Conservation (phyloP, 768 basidiomycete genomes). For the Amanita subjunquillea region DNA sequence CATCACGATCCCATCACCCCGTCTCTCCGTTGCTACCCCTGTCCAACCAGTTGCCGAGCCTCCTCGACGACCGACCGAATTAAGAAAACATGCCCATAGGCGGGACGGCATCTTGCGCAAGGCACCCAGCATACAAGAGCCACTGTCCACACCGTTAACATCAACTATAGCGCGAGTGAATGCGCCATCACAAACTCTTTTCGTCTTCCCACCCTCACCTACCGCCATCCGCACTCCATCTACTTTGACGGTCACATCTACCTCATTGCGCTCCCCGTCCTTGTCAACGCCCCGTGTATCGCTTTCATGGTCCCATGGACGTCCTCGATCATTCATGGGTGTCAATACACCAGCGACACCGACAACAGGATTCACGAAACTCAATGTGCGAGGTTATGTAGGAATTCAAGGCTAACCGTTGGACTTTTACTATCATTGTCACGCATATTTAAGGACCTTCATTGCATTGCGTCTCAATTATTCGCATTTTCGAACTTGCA, state of each 20-base stretch:
- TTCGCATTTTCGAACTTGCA: constrained; percentile 11
- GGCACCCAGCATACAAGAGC: constrained; percentile 17
- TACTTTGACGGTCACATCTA: constrained; percentile 74
- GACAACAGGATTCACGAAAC: constrained; percentile 74
- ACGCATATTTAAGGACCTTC: background rate
- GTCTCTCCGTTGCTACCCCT: constrained; percentile 9
- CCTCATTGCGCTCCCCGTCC: constrained; percentile 48
- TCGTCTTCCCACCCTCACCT: constrained; percentile 78
- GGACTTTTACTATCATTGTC: constrained; percentile 1
- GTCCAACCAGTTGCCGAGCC: constrained; percentile 20
- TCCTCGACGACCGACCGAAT: constrained; percentile 41
- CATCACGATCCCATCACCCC: constrained; percentile 9
- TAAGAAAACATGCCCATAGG: constrained; percentile 42
- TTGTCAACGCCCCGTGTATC: constrained; percentile 57
- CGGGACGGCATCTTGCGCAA: constrained; percentile 25
- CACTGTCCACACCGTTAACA: constrained; percentile 13
- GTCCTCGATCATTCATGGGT: constrained; percentile 67
- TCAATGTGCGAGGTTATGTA: constrained; percentile 77
- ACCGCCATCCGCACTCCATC: constrained; percentile 57
- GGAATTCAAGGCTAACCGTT: constrained; percentile 30
- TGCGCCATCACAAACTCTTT: constrained; percentile 74
- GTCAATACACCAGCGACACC: constrained; percentile 58
- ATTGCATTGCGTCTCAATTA: constrained; percentile 6
- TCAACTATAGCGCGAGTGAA: constrained; percentile 15
- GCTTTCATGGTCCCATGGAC: constrained; percentile 54